These are phyloP conservation scores for Entophlyctis luteolus DNA, from an alignment of 192 early-diverging fungal genomes.

Conservation along the genomic window DNA sequence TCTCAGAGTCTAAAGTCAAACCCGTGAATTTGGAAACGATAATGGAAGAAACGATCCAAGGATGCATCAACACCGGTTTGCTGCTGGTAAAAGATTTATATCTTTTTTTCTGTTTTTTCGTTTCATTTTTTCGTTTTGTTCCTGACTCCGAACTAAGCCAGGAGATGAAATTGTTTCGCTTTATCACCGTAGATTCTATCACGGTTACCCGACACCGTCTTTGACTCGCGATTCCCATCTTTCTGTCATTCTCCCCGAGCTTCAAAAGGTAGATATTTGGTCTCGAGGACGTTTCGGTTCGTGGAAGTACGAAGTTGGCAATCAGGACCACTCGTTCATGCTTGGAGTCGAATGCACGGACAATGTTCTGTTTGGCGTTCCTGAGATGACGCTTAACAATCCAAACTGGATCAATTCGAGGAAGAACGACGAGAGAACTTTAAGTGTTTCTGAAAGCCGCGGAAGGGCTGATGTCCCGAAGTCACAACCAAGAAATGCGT, in stretches of 20 bases:
- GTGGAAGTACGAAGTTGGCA: conserved; percentile 39
- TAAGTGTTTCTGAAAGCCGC: background rate
- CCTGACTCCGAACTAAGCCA: background rate
- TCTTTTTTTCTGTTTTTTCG: conserved; percentile 7
- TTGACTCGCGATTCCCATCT: conserved; percentile 31
- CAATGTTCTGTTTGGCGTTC: conserved; percentile 32
- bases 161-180: conserved; percentile 34
- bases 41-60: conserved; percentile 32
- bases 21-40: conserved; percentile 25
- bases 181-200: conserved; percentile 29
- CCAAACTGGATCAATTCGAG: conserved; percentile 34
- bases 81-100: conserved; percentile 6
- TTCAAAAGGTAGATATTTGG: conserved; percentile 27
- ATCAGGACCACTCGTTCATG: conserved; percentile 43
- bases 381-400: conserved; percentile 31
- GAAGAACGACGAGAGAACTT: conserved; percentile 28
- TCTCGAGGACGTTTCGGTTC: conserved; percentile 36
- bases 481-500: background rate
- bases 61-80: conserved; percentile 30
- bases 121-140: background rate
- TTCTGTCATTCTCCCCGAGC: conserved; percentile 15
- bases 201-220: conserved; percentile 35
- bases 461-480: background rate
- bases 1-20: conserved; percentile 31
- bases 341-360: conserved; percentile 32